Evolutionary conservation across 2,329 filamentous ascomycete genomes (phyloP), one percentile per base, ranked within the genome.

Genomic region (Aureobasidium namibiae): DNA sequence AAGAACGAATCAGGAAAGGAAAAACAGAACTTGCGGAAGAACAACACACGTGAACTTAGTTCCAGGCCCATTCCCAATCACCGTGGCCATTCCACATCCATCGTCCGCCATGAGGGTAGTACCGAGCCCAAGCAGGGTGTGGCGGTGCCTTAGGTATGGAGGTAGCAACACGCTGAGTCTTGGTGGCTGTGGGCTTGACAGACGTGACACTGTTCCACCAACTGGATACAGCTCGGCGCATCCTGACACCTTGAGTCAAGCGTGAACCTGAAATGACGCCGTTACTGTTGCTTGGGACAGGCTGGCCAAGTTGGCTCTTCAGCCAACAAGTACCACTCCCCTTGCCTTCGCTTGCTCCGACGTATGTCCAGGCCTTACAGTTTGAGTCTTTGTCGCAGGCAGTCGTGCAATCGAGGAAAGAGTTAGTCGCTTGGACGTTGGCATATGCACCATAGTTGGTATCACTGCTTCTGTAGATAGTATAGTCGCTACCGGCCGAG

Each of bases 361-460:
- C 61, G 31, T 64, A 64, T 16, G 61, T 59, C 49, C 61, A 64
- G n/a, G 58, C 61, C n/a, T 16, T 59, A 42, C 62, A 64, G 11
- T 61, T 59, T 13, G 59, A 48, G 14, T 54, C 45, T 4, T 33
- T 38, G n/a, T 64, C 61, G 23, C 62, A 64, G 16, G 52, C 56
- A 24, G 56, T 53, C 26, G 59, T 54, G 33, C 62, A 64, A 26
- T 64, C 62, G 11, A 56, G 23, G 56, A 60, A 62, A 5, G 61
- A 61, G 33, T 21, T n/a, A 5, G 26, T 11, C 6, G 61, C 61
- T 16, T 8, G 39, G 4, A 46, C 45, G 50, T 39, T 63, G 21
- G 49, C 21, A 42, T 63, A 63, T 18, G 61, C 48, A 31, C 61
- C 56, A 7, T 42, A 29, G 39, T 45, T 56, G 9, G 57, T 61